Evolutionary conservation across 371 early-diverging fungal species (phyloP).

Genomic region (Mucor indicus): DNA sequence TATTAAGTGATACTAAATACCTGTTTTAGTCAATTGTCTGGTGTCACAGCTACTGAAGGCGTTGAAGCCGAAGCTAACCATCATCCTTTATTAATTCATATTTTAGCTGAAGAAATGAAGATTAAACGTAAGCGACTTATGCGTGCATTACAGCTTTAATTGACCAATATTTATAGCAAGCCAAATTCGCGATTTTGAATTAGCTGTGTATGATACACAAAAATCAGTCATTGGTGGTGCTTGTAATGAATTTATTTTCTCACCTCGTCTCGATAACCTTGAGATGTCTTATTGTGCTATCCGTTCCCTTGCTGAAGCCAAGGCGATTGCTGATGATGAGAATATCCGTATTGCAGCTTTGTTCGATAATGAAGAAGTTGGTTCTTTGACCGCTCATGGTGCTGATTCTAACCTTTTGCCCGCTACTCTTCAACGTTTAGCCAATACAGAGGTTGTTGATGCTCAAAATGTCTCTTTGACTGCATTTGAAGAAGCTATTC

Average conservation of each 20-base stretch:
- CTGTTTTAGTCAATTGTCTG: conserved; percentile 23
- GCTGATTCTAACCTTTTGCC: conserved; percentile 91
- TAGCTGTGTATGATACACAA: conserved; percentile 83
- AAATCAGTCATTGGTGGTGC: conserved; percentile 85
- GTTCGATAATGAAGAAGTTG: conserved; percentile 98
- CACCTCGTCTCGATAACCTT: conserved; percentile 93
- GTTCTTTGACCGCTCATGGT: conserved; percentile 93
- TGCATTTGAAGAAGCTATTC: conserved; percentile 82
- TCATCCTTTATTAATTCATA: conserved; percentile 73
- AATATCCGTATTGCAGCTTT: conserved; percentile 85
- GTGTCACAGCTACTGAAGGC: conserved; percentile 22
- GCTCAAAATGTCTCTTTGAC: conserved; percentile 30
- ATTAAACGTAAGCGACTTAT: conserved; percentile 51
- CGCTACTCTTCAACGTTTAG: conserved; percentile 64
- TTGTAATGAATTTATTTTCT: conserved; percentile 90
- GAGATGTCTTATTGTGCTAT: conserved; percentile 87
- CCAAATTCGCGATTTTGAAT: conserved; percentile 90
- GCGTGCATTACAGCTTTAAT: not conserved
- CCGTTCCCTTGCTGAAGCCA: conserved; percentile 56
- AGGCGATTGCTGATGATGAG: conserved; percentile 60
- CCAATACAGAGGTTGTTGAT: conserved; percentile 32
- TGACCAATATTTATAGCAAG: conserved; percentile 41
- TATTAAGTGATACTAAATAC: too few species aligned
- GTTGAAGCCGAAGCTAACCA: conserved; percentile 55
- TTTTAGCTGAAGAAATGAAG: conserved; percentile 73